Evolutionary conservation across 2,329 filamentous ascomycete genomes (phyloP).

Genomic region (Fusarium proliferatum): DNA sequence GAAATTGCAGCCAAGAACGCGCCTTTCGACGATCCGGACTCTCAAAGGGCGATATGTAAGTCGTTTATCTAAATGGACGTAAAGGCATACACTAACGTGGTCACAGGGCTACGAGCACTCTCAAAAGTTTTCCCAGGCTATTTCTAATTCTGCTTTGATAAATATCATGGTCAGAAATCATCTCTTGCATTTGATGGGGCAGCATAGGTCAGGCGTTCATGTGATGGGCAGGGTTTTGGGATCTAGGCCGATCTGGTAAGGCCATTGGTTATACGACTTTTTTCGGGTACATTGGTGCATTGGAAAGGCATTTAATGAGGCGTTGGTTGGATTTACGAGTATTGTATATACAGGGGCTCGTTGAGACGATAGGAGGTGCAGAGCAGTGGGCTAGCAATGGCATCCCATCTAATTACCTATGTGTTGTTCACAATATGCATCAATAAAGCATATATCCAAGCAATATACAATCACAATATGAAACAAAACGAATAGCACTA

Average conservation of each 20-base stretch:
- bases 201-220: conserved; percentile 49
- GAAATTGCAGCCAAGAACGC: conserved; percentile 56
- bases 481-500: background rate
- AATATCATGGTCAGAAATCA: conserved; percentile 18
- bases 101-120: conserved; percentile 56
- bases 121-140: conserved; percentile 58
- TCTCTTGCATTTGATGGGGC: conserved; percentile 30
- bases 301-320: conserved; percentile 34
- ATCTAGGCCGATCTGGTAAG: conserved; percentile 28
- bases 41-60: conserved; percentile 55
- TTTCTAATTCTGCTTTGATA: conserved; percentile 33
- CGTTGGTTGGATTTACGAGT: conserved; percentile 27
- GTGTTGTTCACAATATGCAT: background rate
- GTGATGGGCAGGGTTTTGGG: conserved; percentile 20
- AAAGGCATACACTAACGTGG: conserved; percentile 22
- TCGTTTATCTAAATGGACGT: background rate
- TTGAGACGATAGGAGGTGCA: background rate
- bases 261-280: conserved; percentile 25
- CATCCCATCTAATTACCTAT: background rate
- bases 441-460: background rate
- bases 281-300: conserved; percentile 29
- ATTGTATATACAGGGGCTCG: conserved; percentile 9
- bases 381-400: background rate
- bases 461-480: conserved; percentile 1
- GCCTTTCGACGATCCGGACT: conserved; percentile 57